Base-by-base conservation (phyloP, 768 basidiomycete species). In the Pisolithus orientalis region DNA sequence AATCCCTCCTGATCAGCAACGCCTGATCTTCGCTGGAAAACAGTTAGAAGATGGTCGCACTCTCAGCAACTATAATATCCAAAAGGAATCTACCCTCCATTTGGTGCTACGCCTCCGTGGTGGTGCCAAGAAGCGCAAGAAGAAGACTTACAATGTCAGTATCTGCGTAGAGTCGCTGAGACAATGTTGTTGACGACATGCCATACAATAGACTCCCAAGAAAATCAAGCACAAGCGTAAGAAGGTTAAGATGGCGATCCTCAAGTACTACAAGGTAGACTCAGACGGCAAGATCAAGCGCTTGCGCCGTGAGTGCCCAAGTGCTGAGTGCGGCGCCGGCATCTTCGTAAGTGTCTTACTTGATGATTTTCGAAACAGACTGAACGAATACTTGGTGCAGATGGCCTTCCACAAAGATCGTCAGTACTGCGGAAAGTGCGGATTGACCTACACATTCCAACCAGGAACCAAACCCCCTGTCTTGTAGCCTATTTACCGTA, bases 201-300 rank as follows among this genome's bases (percentile, higher is more conserved):
- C 42, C 42, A 29, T 28, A 13, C 44, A 54, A 28, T 62, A 90
- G 87, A 95, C 93, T 66, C 94, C 93, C 73, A 96, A 95, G 83
- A 97, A 97, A 83, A 85, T 96, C 83, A 98, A 96, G 87, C 94
- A 95, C 80, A 96, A 96, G 84, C 87, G 89, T 74, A 97, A 98
- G 83, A 96, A 97, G 82, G 92, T 95, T 80, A 98, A 97, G 87
- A 97, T 99, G 93, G 77, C 94, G 66, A 96, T 98, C 77, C 80
- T 99, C 72, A 98, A 98, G 77, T 99, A 96, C 83, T 99, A 97
- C 81, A 95, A 96, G 78, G 94, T 99, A 63, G 95, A 97, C 76
- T 94, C 94, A 44, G 95, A 98, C 63, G 96, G 95, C 71, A 97
- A 96, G 78, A 94, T 98, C 81, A 96, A 96, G 82, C 93, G 96